phyloP scores from a whole-genome alignment of 164 flowering plant genomes.

The Annona cherimola region DNA sequence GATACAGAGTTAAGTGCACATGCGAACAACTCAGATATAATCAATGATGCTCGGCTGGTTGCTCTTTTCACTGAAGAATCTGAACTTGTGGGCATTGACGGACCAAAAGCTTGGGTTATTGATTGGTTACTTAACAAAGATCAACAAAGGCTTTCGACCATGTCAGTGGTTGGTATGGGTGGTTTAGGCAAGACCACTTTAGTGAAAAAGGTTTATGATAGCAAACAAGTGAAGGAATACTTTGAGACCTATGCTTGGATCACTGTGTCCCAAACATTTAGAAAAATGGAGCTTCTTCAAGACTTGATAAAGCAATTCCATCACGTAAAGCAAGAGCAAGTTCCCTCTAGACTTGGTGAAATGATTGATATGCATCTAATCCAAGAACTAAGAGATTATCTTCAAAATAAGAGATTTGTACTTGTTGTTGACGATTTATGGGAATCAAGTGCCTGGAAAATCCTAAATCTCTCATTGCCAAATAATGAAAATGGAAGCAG shows the following conservation, averaged over 20 bases:
- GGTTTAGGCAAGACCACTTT: conserved; percentile 21
- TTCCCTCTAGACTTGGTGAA: not conserved
- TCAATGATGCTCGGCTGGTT: not conserved
- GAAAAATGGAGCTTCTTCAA: not conserved
- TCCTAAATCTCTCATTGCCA: conserved; percentile 24
- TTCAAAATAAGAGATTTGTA: conserved; percentile 12
- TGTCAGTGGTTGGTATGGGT: conserved; percentile 15
- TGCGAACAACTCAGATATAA: not conserved
- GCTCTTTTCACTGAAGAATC: not conserved
- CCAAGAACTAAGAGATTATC: not conserved
- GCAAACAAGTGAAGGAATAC: not conserved
- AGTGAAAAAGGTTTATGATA: conserved; percentile 11
- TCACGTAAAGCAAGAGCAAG: not conserved
- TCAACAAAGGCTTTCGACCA: not conserved
- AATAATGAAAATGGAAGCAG: conserved; percentile 20
- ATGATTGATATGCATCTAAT: conserved; percentile 25
- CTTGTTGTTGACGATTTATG: conserved; percentile 41
- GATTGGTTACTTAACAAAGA: conserved; percentile 25
- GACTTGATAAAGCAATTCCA: conserved; percentile 4
- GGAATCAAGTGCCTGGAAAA: conserved; percentile 20
- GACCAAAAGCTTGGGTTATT: not conserved
- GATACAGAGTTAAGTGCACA: too few relatives aligned
- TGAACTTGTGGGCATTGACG: conserved; percentile 1
- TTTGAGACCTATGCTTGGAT: conserved; percentile 22
- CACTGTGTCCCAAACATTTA: conserved; percentile 7